Evolutionary conservation across 2,329 filamentous ascomycete species (phyloP).

Genomic region (Cryphonectria radicalis): DNA sequence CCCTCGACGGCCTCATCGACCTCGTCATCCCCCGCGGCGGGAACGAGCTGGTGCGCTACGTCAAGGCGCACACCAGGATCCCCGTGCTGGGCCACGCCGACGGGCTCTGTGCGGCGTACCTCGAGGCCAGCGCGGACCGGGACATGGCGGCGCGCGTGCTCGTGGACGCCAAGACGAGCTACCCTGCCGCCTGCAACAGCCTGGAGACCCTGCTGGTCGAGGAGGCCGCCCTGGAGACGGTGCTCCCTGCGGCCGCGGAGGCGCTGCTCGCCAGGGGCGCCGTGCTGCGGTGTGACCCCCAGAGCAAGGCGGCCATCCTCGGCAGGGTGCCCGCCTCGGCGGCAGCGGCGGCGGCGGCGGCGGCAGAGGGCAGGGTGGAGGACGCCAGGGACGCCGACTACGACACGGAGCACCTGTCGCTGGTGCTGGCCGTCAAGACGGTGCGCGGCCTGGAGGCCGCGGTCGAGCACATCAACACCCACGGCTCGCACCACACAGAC

Average conservation of each 20-base stretch:
- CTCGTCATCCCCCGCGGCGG: constrained; percentile 91
- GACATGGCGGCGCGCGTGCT: constrained; percentile 75
- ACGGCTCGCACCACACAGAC: constrained; percentile 95
- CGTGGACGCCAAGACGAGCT: constrained; percentile 90
- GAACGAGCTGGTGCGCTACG: constrained; percentile 86
- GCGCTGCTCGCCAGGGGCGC: constrained; percentile 79
- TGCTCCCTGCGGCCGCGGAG: constrained; percentile 73
- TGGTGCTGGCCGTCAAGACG: constrained; percentile 82
- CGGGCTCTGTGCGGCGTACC: constrained; percentile 85
- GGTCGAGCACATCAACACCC: constrained; percentile 85
- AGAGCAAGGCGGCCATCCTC: constrained; percentile 67
- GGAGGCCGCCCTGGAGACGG: constrained; percentile 65
- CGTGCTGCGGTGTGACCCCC: constrained; percentile 76
- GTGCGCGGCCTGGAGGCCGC: constrained; percentile 72
- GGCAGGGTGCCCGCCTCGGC: constrained; percentile 44
- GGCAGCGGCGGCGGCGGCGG: too few relatives aligned
- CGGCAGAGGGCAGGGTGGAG: constrained; percentile 54
- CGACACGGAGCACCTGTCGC: constrained; percentile 85
- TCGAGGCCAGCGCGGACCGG: constrained; percentile 77
- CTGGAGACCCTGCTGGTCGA: constrained; percentile 92
- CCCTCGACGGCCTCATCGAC: constrained; percentile 85
- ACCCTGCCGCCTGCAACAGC: constrained; percentile 93
- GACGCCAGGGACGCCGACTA: constrained; percentile 74
- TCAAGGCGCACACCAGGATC: constrained; percentile 90
- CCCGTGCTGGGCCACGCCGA: constrained; percentile 96